Percentiles rank a stretch among this genome's conserved stretches.
phyloP scores from a whole-genome alignment of 2,329 filamentous ascomycete species.

The Nemania diffusa region DNA sequence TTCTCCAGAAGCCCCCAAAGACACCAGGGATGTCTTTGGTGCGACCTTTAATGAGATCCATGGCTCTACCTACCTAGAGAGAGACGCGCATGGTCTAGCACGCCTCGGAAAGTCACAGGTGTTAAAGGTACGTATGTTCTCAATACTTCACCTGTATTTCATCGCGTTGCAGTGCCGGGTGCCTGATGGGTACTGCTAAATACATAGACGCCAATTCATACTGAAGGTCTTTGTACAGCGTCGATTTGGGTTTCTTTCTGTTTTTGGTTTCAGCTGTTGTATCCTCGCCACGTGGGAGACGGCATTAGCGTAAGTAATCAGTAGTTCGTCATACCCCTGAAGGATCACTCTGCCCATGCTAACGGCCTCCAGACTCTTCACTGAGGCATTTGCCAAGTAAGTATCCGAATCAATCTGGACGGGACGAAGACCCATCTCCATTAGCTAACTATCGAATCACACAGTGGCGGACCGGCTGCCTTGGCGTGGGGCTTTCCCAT shows the following conservation, averaged over 20 bases:
- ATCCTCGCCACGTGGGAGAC: conserved; percentile 39
- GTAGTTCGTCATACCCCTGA: neutral
- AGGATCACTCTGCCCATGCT: conserved; percentile 3
- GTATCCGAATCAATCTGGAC: neutral
- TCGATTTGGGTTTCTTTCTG: conserved; percentile 38
- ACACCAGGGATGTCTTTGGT: neutral
- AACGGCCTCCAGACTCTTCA: conserved; percentile 24
- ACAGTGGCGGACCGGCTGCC: conserved; percentile 36
- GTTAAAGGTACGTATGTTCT: conserved; percentile 32
- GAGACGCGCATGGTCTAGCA: conserved; percentile 35
- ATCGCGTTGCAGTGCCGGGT: neutral
- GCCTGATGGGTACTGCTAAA: neutral
- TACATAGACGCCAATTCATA: neutral
- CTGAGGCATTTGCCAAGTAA: conserved; percentile 33
- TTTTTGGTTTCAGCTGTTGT: conserved; percentile 39
- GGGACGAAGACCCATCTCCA: neutral
- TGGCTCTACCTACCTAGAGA: conserved; percentile 38
- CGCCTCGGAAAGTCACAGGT: conserved; percentile 38
- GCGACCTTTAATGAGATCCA: conserved; percentile 37
- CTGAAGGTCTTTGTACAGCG: conserved; percentile 22
- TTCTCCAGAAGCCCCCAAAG: conserved; percentile 15
- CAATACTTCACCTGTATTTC: neutral
- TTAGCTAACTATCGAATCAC: conserved; percentile 18
- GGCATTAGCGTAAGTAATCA: conserved; percentile 31
- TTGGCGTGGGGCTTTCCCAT: conserved; percentile 38